Conservation (phyloP, 2,329 filamentous ascomycete genomes). For the Herpotrichia juniperi region DNA sequence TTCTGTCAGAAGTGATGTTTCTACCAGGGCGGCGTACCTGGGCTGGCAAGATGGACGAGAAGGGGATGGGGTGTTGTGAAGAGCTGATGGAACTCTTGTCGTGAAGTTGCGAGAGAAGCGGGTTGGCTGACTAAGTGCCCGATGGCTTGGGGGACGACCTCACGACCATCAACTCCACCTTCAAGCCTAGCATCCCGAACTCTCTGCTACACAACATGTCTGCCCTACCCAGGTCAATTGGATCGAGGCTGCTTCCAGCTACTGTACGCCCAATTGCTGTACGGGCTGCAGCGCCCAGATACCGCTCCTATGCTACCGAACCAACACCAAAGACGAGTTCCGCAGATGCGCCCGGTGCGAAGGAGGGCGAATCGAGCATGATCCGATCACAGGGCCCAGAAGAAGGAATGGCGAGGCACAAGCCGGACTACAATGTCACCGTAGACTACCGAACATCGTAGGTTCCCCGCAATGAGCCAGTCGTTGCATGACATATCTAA, state of each 20-base stretch:
- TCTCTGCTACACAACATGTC: constrained; percentile 43
- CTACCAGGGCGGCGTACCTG: constrained; percentile 33
- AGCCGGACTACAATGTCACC: constrained; percentile 80
- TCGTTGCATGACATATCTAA: constrained; percentile 21
- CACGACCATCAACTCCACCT: constrained; percentile 22
- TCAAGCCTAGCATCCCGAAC: constrained; percentile 15
- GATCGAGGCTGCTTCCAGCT: constrained; percentile 47
- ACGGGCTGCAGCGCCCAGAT: constrained; percentile 28
- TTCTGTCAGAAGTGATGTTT: constrained; percentile 10
- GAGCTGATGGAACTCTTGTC: constrained; percentile 33
- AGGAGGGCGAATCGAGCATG: constrained; percentile 52
- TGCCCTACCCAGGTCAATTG: constrained; percentile 48
- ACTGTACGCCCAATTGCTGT: constrained; percentile 32
- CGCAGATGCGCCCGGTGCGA: constrained; percentile 44
- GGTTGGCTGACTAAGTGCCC: constrained; percentile 2
- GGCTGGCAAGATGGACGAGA: constrained; percentile 42
- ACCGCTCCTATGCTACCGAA: constrained; percentile 41
- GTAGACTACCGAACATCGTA: constrained; percentile 93
- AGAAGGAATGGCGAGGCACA: constrained; percentile 65
- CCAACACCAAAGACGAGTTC: constrained; percentile 39
- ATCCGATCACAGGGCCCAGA: constrained; percentile 58
- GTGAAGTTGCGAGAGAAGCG: constrained; percentile 15
- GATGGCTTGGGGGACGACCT: constrained; percentile 26
- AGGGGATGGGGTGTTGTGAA: constrained; percentile 39
- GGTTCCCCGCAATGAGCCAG: constrained; percentile 37